These are phyloP conservation scores for Pleurotus giganteus DNA, from an alignment of 768 basidiomycete species.

Conservation along the genomic window DNA sequence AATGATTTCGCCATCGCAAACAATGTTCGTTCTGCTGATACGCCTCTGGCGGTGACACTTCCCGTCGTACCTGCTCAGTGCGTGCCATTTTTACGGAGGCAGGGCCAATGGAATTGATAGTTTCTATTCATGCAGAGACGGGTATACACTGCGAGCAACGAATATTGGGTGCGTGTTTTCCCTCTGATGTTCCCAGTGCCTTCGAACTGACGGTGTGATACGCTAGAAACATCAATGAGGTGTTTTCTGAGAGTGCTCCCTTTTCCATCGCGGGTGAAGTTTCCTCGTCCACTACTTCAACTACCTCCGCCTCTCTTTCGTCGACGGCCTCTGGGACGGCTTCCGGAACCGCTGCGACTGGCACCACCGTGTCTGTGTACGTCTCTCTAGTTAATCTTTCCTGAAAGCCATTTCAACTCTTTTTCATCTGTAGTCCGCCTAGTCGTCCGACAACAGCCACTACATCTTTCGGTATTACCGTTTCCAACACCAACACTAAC, in stretches of 20 bases:
- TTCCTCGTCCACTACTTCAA: not conserved
- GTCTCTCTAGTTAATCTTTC: not conserved
- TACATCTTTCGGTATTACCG: not conserved
- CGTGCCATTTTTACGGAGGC: not conserved
- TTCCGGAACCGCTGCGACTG: not conserved
- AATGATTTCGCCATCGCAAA: not conserved
- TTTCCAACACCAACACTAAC: not conserved
- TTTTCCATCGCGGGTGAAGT: not conserved
- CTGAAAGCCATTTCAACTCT: not conserved
- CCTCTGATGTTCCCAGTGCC: not conserved
- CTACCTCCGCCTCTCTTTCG: not conserved
- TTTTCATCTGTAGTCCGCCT: too few species aligned
- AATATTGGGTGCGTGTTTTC: not conserved
- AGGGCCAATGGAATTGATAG: not conserved
- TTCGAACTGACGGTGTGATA: not conserved
- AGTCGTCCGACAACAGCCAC: not conserved
- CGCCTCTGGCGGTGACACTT: not conserved
- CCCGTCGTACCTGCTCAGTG: not conserved
- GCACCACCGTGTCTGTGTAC: not conserved
- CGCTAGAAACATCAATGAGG: not conserved
- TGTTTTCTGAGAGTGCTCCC: not conserved
- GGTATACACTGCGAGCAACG: not conserved
- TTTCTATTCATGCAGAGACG: not conserved
- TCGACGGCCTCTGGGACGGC: not conserved
- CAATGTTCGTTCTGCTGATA: not conserved